These are phyloP conservation scores for Leucocoprinus birnbaumii DNA, from an alignment of 768 basidiomycete genomes.

Conservation along the genomic window DNA sequence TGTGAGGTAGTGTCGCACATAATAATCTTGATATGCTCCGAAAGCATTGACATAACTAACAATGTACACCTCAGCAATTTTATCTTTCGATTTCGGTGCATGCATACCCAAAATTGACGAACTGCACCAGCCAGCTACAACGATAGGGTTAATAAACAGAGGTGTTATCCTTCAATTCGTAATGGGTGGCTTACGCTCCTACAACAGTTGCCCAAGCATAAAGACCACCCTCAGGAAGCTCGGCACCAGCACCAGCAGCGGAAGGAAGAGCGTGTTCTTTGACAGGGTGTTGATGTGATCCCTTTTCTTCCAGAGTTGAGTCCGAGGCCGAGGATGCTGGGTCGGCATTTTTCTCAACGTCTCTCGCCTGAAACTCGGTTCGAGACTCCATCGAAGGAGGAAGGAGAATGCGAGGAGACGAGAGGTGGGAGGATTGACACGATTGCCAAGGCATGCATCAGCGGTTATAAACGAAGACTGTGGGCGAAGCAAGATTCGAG, in stretches of 20 bases:
- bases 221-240: conserved; percentile 15
- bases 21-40: conserved; percentile 30
- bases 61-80: background rate
- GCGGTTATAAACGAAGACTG: background rate
- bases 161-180: background rate
- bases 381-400: background rate
- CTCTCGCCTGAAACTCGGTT: background rate
- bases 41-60: conserved; percentile 26
- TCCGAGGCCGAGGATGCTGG: background rate
- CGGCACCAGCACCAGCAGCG: background rate
- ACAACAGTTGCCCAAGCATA: conserved; percentile 26
- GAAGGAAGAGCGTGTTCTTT: no score
- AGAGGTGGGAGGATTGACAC: background rate
- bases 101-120: conserved; percentile 37
- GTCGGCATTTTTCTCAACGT: background rate
- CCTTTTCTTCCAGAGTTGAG: background rate
- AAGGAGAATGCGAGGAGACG: background rate
- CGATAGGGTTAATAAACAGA: background rate
- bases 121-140: conserved; percentile 33
- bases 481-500: background rate
- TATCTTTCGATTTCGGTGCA: no score
- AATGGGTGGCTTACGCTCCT: conserved; percentile 29
- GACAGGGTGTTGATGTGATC: background rate
- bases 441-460: background rate
- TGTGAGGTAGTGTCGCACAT: conserved; percentile 24